These are phyloP conservation scores for Macrophomina tecta DNA, from an alignment of 2,329 filamentous ascomycete species.

Conservation along the genomic window DNA sequence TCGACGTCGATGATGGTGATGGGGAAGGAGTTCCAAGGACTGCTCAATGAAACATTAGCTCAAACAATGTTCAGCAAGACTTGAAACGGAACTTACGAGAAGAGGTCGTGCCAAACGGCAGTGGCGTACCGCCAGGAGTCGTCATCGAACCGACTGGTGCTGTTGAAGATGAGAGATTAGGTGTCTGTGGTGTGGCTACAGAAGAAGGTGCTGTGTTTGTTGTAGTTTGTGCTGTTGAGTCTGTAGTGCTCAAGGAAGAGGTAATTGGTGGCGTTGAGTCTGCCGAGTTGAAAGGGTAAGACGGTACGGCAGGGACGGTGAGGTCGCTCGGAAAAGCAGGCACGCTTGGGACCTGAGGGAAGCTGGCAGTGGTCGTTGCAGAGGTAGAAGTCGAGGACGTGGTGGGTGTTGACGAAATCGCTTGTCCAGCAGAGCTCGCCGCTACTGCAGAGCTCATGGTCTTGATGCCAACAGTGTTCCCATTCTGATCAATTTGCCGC, in stretches of 20 bases:
- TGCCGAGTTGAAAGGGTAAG: slow-evolving; percentile 39
- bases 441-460: slow-evolving; percentile 22
- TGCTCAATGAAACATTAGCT: neutral
- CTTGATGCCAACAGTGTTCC: slow-evolving; percentile 24
- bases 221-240: neutral
- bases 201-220: slow-evolving; percentile 30
- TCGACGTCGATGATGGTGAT: neutral
- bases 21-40: neutral
- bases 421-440: slow-evolving; percentile 20
- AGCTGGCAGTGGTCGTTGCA: neutral
- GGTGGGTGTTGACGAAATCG: slow-evolving; percentile 18
- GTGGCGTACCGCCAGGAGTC: slow-evolving; percentile 1
- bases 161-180: slow-evolving; percentile 8
- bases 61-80: neutral
- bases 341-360: slow-evolving; percentile 41
- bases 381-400: slow-evolving; percentile 8
- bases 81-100: neutral
- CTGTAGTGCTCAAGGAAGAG: slow-evolving; percentile 8
- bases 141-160: neutral
- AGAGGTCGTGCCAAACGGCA: slow-evolving; percentile 7
- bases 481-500: slow-evolving; percentile 25
- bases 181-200: slow-evolving; percentile 29
- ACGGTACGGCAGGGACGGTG: slow-evolving; percentile 36
- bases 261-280: slow-evolving; percentile 12
- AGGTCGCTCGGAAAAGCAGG: slow-evolving; percentile 44